Percentiles rank a stretch among this genome's conserved stretches.
phyloP scores from a whole-genome alignment of 106 monocot genomes.

The Iris macrosiphon region DNA sequence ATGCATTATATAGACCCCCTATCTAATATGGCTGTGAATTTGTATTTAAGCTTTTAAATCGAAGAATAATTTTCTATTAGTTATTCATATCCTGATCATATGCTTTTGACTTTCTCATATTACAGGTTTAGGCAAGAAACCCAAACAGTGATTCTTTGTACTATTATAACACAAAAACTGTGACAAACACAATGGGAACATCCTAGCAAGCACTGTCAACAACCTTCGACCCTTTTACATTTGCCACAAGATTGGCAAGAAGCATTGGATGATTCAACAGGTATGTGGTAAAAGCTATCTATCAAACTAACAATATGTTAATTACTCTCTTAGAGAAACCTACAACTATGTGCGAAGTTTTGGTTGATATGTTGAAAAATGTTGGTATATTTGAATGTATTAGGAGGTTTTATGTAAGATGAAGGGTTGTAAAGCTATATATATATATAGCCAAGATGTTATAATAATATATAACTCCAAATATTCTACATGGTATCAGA shows the following conservation, averaged over 20 bases:
- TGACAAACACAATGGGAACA: constrained; percentile 71
- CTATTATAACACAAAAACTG: constrained; percentile 72
- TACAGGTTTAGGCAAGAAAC: constrained; percentile 78
- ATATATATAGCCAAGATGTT: no score
- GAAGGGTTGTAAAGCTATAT: no score
- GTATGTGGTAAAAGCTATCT: constrained; percentile 20
- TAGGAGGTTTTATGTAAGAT: no score
- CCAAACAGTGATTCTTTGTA: constrained; percentile 61
- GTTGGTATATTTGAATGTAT: no score
- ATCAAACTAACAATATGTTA: not conserved
- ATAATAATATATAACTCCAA: no score
- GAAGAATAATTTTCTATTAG: not conserved
- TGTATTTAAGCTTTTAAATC: no score
- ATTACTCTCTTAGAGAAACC: no score
- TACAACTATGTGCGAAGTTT: no score
- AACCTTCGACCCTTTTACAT: constrained; percentile 8
- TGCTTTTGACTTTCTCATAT: not conserved
- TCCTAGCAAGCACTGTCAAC: constrained; percentile 25
- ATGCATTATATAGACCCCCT: no score
- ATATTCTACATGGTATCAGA: no score
- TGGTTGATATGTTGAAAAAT: no score
- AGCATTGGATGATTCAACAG: constrained; percentile 66
- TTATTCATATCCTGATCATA: not conserved
- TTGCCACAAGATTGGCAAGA: constrained; percentile 80
- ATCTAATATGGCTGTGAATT: no score